Evolutionary conservation across 2,329 filamentous ascomycete species (phyloP).

Genomic region (Cladosporium velox): DNA sequence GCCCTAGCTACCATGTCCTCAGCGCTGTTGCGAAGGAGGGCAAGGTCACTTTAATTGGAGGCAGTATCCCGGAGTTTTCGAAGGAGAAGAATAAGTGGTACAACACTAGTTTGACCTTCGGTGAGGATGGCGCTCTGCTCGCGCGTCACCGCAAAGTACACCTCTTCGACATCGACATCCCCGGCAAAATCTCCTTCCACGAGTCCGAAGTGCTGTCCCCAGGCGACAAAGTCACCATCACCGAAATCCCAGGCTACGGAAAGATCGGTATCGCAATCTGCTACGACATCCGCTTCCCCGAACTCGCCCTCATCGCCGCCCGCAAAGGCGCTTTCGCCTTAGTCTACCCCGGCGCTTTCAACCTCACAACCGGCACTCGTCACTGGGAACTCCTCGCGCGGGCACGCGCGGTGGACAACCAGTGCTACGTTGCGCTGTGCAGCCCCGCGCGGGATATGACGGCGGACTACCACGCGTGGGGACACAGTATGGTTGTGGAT

Average conservation of each 20-base stretch:
- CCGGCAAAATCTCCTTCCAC: slow-evolving; percentile 86
- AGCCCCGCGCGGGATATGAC: slow-evolving; percentile 79
- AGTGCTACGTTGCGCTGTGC: slow-evolving; percentile 90
- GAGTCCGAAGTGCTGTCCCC: slow-evolving; percentile 88
- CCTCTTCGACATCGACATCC: slow-evolving; percentile 97
- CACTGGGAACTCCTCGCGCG: slow-evolving; percentile 87
- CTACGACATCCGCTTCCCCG: slow-evolving; percentile 96
- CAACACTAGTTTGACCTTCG: slow-evolving; percentile 88
- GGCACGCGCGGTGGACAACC: slow-evolving; percentile 87
- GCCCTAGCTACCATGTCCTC: slow-evolving; percentile 84
- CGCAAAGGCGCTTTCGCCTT: slow-evolving; percentile 83
- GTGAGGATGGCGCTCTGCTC: slow-evolving; percentile 74
- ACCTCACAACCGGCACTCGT: slow-evolving; percentile 84
- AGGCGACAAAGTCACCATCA: slow-evolving; percentile 79
- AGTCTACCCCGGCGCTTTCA: slow-evolving; percentile 96
- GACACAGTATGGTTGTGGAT: slow-evolving; percentile 85
- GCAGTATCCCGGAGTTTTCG: slow-evolving; percentile 85
- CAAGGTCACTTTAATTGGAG: slow-evolving; percentile 79
- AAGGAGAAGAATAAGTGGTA: slow-evolving; percentile 71
- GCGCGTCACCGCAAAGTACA: slow-evolving; percentile 91
- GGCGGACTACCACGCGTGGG: slow-evolving; percentile 85
- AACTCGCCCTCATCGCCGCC: slow-evolving; percentile 85
- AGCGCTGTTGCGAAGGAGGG: slow-evolving; percentile 77
- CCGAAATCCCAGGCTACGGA: slow-evolving; percentile 87
- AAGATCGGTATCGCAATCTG: slow-evolving; percentile 88